These are phyloP conservation scores for Sonneratia caseolaris DNA, from an alignment of 345 rosid genomes.

Conservation along the genomic window DNA sequence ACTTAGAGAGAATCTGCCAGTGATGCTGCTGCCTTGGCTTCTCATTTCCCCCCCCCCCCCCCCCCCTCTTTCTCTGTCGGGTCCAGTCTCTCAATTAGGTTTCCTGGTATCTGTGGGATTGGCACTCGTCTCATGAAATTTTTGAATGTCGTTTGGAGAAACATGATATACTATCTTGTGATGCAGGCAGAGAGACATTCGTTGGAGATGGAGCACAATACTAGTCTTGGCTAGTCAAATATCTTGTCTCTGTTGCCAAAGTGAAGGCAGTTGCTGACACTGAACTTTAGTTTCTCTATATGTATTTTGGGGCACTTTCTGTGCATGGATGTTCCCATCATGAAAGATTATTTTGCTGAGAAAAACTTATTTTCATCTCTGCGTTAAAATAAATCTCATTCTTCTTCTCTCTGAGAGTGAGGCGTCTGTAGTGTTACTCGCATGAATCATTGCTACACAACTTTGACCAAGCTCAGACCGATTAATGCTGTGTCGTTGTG, in stretches of 20 bases:
- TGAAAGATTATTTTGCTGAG: neutral
- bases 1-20: neutral
- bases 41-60: neutral
- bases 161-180: neutral
- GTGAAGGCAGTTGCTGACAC: conserved; percentile 1
- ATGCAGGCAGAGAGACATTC: conserved; percentile 8
- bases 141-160: neutral
- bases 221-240: neutral
- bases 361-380: neutral
- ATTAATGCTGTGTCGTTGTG: too few relatives aligned
- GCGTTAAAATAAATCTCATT: neutral
- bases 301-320: neutral
- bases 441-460: neutral
- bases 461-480: too few relatives aligned
- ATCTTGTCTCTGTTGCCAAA: conserved; percentile 2
- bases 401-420: neutral
- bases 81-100: neutral
- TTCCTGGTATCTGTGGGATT: neutral
- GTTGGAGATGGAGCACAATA: conserved; percentile 2
- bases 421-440: neutral
- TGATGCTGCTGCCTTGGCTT: neutral
- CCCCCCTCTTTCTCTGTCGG: neutral
- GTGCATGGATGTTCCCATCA: neutral
- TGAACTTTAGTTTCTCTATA: conserved; percentile 5
- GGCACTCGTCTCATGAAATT: neutral